Conservation (phyloP, 225 moss, liverwort and hornwort genomes). For the Climacium dendroides region DNA sequence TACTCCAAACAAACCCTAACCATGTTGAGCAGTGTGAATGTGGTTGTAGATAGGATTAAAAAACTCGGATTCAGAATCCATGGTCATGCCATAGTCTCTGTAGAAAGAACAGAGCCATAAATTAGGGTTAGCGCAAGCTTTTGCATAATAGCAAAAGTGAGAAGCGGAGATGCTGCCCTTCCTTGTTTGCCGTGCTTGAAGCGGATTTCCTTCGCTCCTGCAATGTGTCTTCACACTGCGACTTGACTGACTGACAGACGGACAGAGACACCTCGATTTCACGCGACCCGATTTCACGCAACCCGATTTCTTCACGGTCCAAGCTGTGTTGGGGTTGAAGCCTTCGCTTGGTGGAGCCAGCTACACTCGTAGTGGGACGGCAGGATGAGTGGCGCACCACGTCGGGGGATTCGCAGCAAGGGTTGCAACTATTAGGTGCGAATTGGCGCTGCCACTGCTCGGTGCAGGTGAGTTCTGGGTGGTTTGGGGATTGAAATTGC, state of each 20-base stretch:
- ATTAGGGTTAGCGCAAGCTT: background rate
- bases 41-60: background rate
- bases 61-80: accelerated
- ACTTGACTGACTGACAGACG: background rate
- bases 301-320: background rate
- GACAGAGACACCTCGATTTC: background rate
- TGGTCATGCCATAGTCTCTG: too few relatives aligned
- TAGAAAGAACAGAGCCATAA: too few relatives aligned
- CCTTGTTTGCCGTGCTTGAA: background rate
- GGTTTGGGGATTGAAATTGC: background rate
- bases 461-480: background rate
- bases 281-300: background rate
- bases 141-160: background rate
- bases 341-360: background rate
- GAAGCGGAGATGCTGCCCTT: background rate
- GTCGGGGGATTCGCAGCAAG: background rate
- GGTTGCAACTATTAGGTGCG: background rate
- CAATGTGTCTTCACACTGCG: background rate
- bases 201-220: background rate
- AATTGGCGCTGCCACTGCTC: background rate
- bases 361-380: background rate
- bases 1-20: background rate
- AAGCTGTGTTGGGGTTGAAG: too few relatives aligned
- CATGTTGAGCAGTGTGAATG: accelerated
- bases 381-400: background rate